Evolutionary conservation across 2,329 filamentous ascomycete species (phyloP), one percentile per base, ranked within the genome.

Genomic region (Fusarium nelsonii): DNA sequence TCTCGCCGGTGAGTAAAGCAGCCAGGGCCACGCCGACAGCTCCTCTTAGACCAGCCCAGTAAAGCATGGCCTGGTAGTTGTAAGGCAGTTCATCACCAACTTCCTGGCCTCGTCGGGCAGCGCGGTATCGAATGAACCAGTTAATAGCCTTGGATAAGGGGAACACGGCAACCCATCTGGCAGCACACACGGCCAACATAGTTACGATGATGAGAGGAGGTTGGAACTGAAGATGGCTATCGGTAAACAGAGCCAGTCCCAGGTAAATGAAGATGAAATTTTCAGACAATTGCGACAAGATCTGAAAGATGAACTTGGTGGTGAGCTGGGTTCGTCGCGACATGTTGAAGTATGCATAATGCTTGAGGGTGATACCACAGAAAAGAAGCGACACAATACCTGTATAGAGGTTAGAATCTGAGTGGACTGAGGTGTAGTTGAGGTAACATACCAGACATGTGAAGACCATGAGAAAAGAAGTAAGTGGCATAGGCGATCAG

Each of bases 241-340:
- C 94, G 4, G 96, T 97, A 79, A 99, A 98, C 30, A 99, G 86
- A 1, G 96, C 97, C 4, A 99, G 85, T 8, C 96, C 96, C 0
- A 99, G 88, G 77, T 99, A 99, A 79, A 99, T 99, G 83, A 99
- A 99, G 80, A 99, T 99, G 78, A 99, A 99, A 80, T 99, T 99
- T 81, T 99, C 96, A 0, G 95, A 97, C 45, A 99, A 82, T 80
- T 99, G 96, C 5, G 96, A 93, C 73, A 97, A 90, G 66, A 97
- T 91, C 78, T 97, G 93, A 82, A 99, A 99, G 59, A 97, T 87
- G 81, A 97, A 99, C 79, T 99, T 99, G 53, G 96, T 99, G 16
- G 96, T 97, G 68, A 99, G 90, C 78, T 99, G 96, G 2, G 96
- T 98, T 66, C 96, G 91, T 49, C 96, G 90, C 32, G 96, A 99